These are phyloP conservation scores for Suhomyces anneliseae DNA, from an alignment of 1,139 yeast genomes.

Conservation along the genomic window DNA sequence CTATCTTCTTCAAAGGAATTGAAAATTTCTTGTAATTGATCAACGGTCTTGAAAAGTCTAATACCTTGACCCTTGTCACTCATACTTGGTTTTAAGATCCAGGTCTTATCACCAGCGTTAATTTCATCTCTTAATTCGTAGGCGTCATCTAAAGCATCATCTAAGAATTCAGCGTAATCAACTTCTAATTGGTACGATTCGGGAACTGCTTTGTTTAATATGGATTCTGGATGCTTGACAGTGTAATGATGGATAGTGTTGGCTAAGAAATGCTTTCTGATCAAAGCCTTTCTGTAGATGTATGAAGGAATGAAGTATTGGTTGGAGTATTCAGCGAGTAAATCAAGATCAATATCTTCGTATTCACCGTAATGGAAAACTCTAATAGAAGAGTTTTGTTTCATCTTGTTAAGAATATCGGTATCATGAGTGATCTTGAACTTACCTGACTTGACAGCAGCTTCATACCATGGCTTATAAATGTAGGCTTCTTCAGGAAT, in stretches of 20 bases:
- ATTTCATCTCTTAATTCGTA: slow-evolving; percentile 83
- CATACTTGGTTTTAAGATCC: slow-evolving; percentile 96
- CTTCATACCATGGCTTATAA: slow-evolving; percentile 52
- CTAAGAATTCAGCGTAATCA: slow-evolving; percentile 95
- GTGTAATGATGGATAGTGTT: slow-evolving; percentile 72
- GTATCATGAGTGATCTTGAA: slow-evolving; percentile 28
- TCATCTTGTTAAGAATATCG: slow-evolving; percentile 21
- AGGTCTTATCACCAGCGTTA: slow-evolving; percentile 60
- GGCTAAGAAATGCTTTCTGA: slow-evolving; percentile 84
- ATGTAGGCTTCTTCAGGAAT: slow-evolving; percentile 50
- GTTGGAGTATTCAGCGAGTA: slow-evolving; percentile 35
- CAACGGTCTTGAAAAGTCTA: slow-evolving; percentile 71
- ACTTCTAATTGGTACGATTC: slow-evolving; percentile 78
- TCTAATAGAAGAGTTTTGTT: slow-evolving; percentile 22
- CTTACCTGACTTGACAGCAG: slow-evolving; percentile 35
- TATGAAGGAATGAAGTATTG: slow-evolving; percentile 76
- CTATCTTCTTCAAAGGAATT: slow-evolving; percentile 78
- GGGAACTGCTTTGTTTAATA: slow-evolving; percentile 63
- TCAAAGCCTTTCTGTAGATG: slow-evolving; percentile 81
- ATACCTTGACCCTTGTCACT: slow-evolving; percentile 97
- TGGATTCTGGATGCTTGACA: slow-evolving; percentile 72
- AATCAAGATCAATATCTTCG: slow-evolving; percentile 81
- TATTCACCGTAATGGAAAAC: slow-evolving; percentile 85
- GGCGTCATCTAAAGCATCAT: slow-evolving; percentile 88
- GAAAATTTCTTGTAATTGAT: slow-evolving; percentile 78